Percentiles rank a stretch among this genome's conserved stretches.
Evolutionary conservation across 495 filamentous ascomycete species (phyloP).

Genomic region (Amniculicola lignicola): DNA sequence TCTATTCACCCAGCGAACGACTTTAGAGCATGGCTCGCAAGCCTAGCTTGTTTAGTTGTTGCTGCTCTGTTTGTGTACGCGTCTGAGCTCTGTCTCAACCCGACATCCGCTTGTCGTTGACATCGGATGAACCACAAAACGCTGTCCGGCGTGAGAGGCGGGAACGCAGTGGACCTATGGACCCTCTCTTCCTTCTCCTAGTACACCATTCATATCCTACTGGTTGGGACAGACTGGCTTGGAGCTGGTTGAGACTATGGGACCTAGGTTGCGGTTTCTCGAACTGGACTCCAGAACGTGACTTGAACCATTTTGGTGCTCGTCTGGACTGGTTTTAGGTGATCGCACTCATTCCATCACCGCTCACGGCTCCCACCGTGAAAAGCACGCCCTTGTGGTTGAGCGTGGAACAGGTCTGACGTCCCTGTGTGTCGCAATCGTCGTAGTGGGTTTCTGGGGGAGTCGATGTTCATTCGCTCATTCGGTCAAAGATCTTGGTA

Average conservation of each 20-base stretch:
- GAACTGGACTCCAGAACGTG: not conserved
- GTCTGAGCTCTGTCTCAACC: too few species aligned
- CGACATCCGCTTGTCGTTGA: too few species aligned
- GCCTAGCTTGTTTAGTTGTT: too few species aligned
- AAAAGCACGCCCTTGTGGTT: slow-evolving; percentile 6
- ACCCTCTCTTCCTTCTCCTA: too few species aligned
- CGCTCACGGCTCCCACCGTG: slow-evolving; percentile 7
- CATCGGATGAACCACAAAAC: too few species aligned
- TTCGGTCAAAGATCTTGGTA: not conserved
- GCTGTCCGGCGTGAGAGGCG: too few species aligned
- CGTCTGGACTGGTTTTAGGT: not conserved
- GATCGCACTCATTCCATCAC: slow-evolving; percentile 15
- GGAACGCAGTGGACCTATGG: too few species aligned
- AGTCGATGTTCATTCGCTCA: not conserved
- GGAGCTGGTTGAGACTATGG: not conserved
- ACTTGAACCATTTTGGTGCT: not conserved
- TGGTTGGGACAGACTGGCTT: not conserved
- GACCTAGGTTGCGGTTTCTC: not conserved
- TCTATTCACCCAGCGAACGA: too few species aligned
- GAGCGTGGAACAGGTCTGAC: slow-evolving; percentile 20
- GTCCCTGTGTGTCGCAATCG: slow-evolving; percentile 23
- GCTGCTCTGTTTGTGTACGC: too few species aligned
- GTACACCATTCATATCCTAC: too few species aligned
- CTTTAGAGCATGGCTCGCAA: too few species aligned
- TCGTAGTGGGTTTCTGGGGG: slow-evolving; percentile 2